phyloP scores from a whole-genome alignment of 1,139 yeast genomes.

The Yamadazyma epiphylla region DNA sequence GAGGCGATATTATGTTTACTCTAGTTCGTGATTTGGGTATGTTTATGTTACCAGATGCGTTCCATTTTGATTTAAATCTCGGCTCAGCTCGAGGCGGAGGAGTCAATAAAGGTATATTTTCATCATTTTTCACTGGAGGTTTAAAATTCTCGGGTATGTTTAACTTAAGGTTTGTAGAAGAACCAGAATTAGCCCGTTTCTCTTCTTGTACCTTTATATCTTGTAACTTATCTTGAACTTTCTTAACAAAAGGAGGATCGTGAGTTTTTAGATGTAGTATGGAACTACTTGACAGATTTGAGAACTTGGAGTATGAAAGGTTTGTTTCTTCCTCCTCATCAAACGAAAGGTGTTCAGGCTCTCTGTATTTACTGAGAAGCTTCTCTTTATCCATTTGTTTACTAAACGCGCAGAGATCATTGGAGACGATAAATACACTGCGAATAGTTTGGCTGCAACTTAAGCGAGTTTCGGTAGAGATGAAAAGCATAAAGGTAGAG shows the following conservation, averaged over 20 bases:
- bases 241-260: conserved; percentile 25
- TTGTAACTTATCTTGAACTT: conserved; percentile 18
- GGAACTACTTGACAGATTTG: conserved; percentile 27
- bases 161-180: conserved; percentile 1
- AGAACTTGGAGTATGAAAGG: conserved; percentile 36
- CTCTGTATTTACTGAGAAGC: conserved; percentile 5
- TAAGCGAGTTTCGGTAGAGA: too few relatives aligned
- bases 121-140: conserved; percentile 10
- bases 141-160: conserved; percentile 1
- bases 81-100: conserved; percentile 1
- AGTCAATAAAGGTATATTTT: conserved; percentile 3
- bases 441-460: too few relatives aligned
- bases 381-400: neutral
- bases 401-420: neutral
- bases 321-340: conserved; percentile 23
- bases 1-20: conserved; percentile 1
- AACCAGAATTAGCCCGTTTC: conserved; percentile 6
- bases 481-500: too few relatives aligned
- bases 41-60: conserved; percentile 8
- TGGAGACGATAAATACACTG: neutral
- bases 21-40: conserved; percentile 6
- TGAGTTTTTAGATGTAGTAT: conserved; percentile 1
- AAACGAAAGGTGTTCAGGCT: conserved; percentile 10
- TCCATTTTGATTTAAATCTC: conserved; percentile 1
- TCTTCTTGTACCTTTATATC: conserved; percentile 13